These are phyloP conservation scores for Fusarium napiforme DNA, from an alignment of 2,329 filamentous ascomycete genomes.

Conservation along the genomic window DNA sequence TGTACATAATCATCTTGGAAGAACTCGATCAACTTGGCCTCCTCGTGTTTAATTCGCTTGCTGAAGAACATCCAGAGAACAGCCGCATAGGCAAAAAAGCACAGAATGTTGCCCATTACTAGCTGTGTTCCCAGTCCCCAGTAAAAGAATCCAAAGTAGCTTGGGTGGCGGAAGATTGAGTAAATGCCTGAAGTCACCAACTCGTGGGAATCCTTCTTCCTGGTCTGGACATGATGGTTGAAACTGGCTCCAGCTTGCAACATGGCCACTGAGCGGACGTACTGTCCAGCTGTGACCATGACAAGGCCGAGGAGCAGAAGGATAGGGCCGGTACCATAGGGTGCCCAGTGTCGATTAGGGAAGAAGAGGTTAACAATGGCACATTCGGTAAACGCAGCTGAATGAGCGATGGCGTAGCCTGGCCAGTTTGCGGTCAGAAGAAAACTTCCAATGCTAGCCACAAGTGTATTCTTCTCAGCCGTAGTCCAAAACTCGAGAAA, in stretches of 20 bases:
- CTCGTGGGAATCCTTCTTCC: conserved; percentile 73
- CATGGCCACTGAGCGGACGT: conserved; percentile 85
- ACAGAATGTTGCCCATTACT: conserved; percentile 85
- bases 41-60: conserved; percentile 79
- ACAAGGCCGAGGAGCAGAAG: conserved; percentile 68
- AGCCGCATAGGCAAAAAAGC: conserved; percentile 76
- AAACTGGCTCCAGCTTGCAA: conserved; percentile 88
- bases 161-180: conserved; percentile 79
- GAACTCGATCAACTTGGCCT: conserved; percentile 79
- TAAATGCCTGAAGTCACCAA: conserved; percentile 91
- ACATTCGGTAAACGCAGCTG: conserved; percentile 78
- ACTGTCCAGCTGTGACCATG: conserved; percentile 77
- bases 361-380: conserved; percentile 68
- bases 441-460: conserved; percentile 79
- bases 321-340: conserved; percentile 55
- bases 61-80: conserved; percentile 91
- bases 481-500: conserved; percentile 97
- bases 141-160: conserved; percentile 99
- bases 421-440: conserved; percentile 86
- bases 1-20: conserved; percentile 84
- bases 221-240: conserved; percentile 85
- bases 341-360: conserved; percentile 60
- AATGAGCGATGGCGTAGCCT: conserved; percentile 85
- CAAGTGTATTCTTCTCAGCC: conserved; percentile 81
- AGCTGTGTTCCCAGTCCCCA: conserved; percentile 97